Percentiles rank a stretch among this genome's conserved stretches.
Conservation (phyloP, 75 land plant genomes). For the Selaginella moellendorffii region DNA sequence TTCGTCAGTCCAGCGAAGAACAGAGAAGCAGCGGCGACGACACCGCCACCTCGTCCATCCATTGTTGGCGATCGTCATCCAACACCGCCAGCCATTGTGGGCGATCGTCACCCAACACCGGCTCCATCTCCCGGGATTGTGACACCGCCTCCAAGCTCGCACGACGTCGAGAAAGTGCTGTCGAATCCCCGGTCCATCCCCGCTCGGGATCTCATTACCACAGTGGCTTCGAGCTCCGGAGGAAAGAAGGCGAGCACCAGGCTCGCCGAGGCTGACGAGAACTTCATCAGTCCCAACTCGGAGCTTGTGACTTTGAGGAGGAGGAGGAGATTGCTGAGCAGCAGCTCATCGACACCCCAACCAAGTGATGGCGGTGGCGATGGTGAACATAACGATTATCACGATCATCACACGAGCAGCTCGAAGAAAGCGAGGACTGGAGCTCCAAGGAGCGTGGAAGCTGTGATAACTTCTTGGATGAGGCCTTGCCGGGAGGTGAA, state of each 20-base stretch:
- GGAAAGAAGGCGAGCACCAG: background rate
- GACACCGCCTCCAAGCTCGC: too few relatives aligned
- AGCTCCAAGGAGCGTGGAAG: background rate
- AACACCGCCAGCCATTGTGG: too few relatives aligned
- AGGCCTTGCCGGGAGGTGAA: background rate
- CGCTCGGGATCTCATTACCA: background rate
- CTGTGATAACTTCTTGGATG: too few relatives aligned
- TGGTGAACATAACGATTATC: background rate
- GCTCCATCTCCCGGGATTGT: too few relatives aligned
- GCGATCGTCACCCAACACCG: too few relatives aligned
- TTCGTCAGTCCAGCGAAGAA: too few relatives aligned
- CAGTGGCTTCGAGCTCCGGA: background rate
- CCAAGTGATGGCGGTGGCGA: background rate
- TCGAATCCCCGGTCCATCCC: background rate
- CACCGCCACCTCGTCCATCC: background rate
- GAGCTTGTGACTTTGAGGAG: background rate
- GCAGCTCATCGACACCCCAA: background rate
- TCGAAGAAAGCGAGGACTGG: background rate
- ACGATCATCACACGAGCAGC: background rate
- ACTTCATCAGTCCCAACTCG: background rate
- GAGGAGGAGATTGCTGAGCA: background rate
- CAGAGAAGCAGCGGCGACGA: background rate
- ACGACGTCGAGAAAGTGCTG: too few relatives aligned
- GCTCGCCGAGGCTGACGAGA: background rate
- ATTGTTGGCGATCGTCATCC: too few relatives aligned